phyloP scores from a whole-genome alignment of 805 yeast genomes.

The Candida peoriensis region DNA sequence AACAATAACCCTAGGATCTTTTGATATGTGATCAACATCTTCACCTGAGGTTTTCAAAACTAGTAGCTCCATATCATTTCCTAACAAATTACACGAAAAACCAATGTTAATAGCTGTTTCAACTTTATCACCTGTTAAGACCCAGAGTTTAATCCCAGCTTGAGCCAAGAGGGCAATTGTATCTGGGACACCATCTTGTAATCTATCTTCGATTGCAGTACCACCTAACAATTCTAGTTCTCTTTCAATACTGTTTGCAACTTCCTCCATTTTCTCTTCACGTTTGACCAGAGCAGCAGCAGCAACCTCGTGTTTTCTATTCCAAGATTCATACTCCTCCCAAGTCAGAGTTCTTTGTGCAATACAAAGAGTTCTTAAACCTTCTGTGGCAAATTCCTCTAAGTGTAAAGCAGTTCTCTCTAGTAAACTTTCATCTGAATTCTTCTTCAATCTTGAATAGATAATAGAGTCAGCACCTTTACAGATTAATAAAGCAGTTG shows the following conservation, averaged over 20 bases:
- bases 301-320: slow-evolving; percentile 55
- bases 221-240: slow-evolving; percentile 69
- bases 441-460: slow-evolving; percentile 55
- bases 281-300: slow-evolving; percentile 58
- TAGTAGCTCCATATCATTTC: slow-evolving; percentile 70
- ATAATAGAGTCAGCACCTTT: slow-evolving; percentile 85
- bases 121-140: slow-evolving; percentile 83
- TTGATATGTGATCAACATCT: slow-evolving; percentile 42
- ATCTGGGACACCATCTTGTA: slow-evolving; percentile 85
- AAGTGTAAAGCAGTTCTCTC: slow-evolving; percentile 66
- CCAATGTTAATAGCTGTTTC: slow-evolving; percentile 88
- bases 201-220: slow-evolving; percentile 80
- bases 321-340: slow-evolving; percentile 62
- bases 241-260: slow-evolving; percentile 68
- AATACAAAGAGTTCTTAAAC: slow-evolving; percentile 75
- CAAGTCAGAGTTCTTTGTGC: slow-evolving; percentile 65
- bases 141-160: slow-evolving; percentile 85
- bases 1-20: slow-evolving; percentile 29
- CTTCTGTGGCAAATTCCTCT: slow-evolving; percentile 78
- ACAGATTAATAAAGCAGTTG: slow-evolving; percentile 63
- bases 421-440: slow-evolving; percentile 42
- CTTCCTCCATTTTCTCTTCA: slow-evolving; percentile 68
- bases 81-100: slow-evolving; percentile 73
- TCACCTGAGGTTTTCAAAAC: slow-evolving; percentile 58
- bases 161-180: slow-evolving; percentile 62